phyloP scores from a whole-genome alignment of 257 asterid genomes.

The Fraxinus quadrangulata region DNA sequence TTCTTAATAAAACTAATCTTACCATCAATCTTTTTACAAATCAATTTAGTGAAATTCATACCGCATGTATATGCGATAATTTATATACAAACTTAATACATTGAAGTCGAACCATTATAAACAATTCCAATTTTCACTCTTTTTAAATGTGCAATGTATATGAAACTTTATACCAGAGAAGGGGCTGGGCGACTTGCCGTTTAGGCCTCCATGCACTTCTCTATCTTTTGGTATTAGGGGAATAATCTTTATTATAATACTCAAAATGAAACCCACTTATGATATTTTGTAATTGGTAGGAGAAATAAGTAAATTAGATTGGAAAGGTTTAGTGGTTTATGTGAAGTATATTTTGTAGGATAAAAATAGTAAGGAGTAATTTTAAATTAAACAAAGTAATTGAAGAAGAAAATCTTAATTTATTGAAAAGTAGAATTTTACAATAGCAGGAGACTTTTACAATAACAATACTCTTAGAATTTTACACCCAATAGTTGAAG shows the following conservation, averaged over 20 bases:
- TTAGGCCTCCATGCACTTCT: not conserved
- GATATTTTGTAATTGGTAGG: too few relatives aligned
- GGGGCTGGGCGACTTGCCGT: not conserved
- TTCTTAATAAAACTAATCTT: not conserved
- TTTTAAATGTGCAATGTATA: not conserved
- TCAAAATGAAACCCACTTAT: constrained; percentile 43
- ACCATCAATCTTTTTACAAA: not conserved
- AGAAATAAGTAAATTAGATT: too few relatives aligned
- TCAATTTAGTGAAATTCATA: not conserved
- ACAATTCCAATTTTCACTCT: not conserved
- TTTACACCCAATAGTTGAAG: too few relatives aligned
- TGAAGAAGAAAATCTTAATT: too few relatives aligned
- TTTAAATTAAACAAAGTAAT: too few relatives aligned
- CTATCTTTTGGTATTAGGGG: constrained; percentile 10
- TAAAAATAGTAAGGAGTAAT: too few relatives aligned
- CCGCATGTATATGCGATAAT: not conserved
- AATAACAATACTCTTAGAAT: too few relatives aligned
- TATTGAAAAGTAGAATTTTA: too few relatives aligned
- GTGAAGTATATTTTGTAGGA: too few relatives aligned
- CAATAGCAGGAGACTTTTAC: too few relatives aligned
- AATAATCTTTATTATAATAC: constrained; percentile 34
- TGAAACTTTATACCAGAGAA: not conserved
- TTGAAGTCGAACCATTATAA: not conserved
- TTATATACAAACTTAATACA: not conserved
- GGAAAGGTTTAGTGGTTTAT: too few relatives aligned